A percentile compares a stretch with the other conserved stretches of the same genome.
Conservation (phyloP, 164 flowering plant species). For the Paratinospora sagittata region DNA sequence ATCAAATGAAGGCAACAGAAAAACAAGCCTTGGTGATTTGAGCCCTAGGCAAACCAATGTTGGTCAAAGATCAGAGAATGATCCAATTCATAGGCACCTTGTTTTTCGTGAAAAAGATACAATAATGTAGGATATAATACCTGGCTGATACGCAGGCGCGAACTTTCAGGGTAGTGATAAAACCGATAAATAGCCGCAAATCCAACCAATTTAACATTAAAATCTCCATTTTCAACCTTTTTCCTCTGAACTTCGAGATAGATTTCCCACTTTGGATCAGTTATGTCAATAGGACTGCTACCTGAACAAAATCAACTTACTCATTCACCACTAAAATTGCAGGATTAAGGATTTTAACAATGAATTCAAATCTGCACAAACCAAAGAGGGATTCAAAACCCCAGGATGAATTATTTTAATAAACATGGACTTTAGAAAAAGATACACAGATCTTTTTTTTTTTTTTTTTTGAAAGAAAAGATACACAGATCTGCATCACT, state of each 20-base stretch:
- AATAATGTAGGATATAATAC: slow-evolving; percentile 26
- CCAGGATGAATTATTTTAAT: too few species aligned
- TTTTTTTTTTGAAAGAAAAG: too few species aligned
- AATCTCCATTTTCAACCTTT: slow-evolving; percentile 30
- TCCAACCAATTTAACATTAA: slow-evolving; percentile 45
- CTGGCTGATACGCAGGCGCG: slow-evolving; percentile 85
- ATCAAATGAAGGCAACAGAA: neutral
- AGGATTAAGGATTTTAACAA: neutral
- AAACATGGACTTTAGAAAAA: too few species aligned
- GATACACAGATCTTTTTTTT: too few species aligned
- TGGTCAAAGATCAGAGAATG: neutral
- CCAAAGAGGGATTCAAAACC: too few species aligned
- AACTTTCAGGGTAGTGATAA: slow-evolving; percentile 65
- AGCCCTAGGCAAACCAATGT: neutral
- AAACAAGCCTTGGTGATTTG: neutral
- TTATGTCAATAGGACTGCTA: slow-evolving; percentile 83
- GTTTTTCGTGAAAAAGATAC: neutral
- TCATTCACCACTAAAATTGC: neutral
- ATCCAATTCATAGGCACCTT: neutral
- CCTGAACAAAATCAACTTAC: slow-evolving; percentile 33
- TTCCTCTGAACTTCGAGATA: slow-evolving; percentile 52
- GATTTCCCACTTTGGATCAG: slow-evolving; percentile 85
- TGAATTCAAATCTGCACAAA: neutral
- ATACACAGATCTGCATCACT: too few species aligned
- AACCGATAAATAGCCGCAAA: slow-evolving; percentile 79